Conservation (phyloP, 2,329 filamentous ascomycete genomes). For the Aureobasidium subglaciale region DNA sequence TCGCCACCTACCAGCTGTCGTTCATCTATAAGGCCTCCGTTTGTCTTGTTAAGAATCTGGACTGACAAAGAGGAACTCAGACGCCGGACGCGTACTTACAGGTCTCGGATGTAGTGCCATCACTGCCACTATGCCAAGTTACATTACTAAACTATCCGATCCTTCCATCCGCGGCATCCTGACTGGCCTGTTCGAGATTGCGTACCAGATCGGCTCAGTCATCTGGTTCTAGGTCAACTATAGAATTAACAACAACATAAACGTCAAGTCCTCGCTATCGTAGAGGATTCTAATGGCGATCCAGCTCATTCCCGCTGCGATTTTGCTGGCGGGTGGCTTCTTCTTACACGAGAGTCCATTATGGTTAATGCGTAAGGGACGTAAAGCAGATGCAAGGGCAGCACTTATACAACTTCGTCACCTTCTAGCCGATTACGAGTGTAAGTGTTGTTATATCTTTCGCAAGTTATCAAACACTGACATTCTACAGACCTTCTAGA, state of each 20-base stretch:
- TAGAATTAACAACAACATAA: slow-evolving; percentile 23
- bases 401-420: slow-evolving; percentile 20
- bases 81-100: slow-evolving; percentile 54
- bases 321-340: slow-evolving; percentile 25
- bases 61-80: background rate
- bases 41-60: background rate
- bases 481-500: slow-evolving; percentile 27
- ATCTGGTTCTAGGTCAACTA: slow-evolving; percentile 33
- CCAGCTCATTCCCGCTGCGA: slow-evolving; percentile 28
- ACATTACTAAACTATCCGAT: slow-evolving; percentile 29
- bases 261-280: slow-evolving; percentile 20
- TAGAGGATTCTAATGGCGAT: slow-evolving; percentile 28
- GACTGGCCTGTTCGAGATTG: slow-evolving; percentile 29
- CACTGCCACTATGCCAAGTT: slow-evolving; percentile 29
- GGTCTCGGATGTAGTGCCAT: slow-evolving; percentile 47
- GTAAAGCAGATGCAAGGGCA: slow-evolving; percentile 18
- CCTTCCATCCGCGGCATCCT: slow-evolving; percentile 30
- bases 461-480: slow-evolving; percentile 15
- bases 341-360: slow-evolving; percentile 28
- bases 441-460: background rate
- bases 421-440: slow-evolving; percentile 20
- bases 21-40: slow-evolving; percentile 43
- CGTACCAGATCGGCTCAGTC: slow-evolving; percentile 30
- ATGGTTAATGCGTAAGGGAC: slow-evolving; percentile 25
- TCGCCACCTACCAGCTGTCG: slow-evolving; percentile 51